Evolutionary conservation across 2,329 filamentous ascomycete genomes (phyloP), one percentile per base, ranked within the genome.

Genomic region (Trematosphaeria pertusa): DNA sequence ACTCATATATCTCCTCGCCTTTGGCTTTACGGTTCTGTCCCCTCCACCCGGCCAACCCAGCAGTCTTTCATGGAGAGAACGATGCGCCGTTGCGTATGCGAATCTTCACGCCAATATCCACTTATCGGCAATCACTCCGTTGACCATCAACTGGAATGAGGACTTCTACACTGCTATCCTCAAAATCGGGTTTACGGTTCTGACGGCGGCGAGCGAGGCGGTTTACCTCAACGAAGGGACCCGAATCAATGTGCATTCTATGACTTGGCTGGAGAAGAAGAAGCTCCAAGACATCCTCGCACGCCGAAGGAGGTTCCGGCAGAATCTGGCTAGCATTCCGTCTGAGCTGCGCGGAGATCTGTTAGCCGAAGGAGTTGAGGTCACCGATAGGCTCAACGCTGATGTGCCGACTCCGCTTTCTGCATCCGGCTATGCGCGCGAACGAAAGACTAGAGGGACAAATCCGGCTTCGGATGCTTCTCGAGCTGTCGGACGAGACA

Each of bases 21-120:
- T 97, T 20, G 47, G 87, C 0, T 79, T 97, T 5, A 93, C 91
- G 1, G 87, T 89, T 0, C 68, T 90, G 30, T 86, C 86, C 1
- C 76, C 85, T 3, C 84, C 86, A 8, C 73, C 78, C 5, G 78
- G 78, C 24, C 71, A 75, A 41, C 70, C 74, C 5, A 70, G 65
- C 14, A 71, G 73, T 3, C 59, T 75, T 20, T 78, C 79, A 1
- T 69, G 82, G 43, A 73, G 71, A 28, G 83, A 89, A 61, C 81
- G 91, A 36, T 76, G 96, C 19, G 67, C 73, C 1, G 79, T 83
- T 38, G 92, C 93, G 0, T 91, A 95, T 64, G 83, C 83, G 37
- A 97, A 97, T 58, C 87, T 97, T 80, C 92, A 97, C 72, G 92
- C 92, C 2, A 94, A 94, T 48, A 84, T 93, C 3, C 91, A 94